A percentile compares a stretch with the other conserved stretches of the same genome.
phyloP scores from a whole-genome alignment of 768 basidiomycete genomes.

The Candolleomyces aberdarensis region DNA sequence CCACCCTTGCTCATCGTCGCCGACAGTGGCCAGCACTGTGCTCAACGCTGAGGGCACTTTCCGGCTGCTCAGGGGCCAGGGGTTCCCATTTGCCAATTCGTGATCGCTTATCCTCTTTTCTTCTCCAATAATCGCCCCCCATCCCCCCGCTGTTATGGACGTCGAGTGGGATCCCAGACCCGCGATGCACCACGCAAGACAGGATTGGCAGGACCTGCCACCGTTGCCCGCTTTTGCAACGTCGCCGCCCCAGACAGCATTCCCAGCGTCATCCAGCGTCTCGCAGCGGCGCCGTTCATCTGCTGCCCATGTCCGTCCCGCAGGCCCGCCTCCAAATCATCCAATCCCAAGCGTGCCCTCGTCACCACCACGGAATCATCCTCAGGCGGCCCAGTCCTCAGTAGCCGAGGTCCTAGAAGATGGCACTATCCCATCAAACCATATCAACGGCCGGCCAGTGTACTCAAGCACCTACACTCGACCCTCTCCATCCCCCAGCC shows the following conservation, averaged over 20 bases:
- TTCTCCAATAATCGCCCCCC: background rate
- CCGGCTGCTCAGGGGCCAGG: background rate
- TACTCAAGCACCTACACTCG: constrained; percentile 37
- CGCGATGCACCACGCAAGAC: constrained; percentile 20
- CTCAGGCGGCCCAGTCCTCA: constrained; percentile 11
- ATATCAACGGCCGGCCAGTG: constrained; percentile 23
- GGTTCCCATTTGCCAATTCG: background rate
- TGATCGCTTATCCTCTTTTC: background rate
- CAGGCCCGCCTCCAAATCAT: constrained; percentile 67
- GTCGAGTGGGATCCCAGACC: constrained; percentile 33
- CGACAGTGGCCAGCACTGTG: background rate
- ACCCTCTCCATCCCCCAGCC: constrained; percentile 42
- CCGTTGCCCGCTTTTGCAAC: constrained; percentile 28
- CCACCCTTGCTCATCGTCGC: background rate
- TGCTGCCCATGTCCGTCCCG: constrained; percentile 59
- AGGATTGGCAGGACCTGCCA: constrained; percentile 34
- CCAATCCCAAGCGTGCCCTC: constrained; percentile 65
- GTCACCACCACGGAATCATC: constrained; percentile 27
- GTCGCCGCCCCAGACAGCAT: constrained; percentile 19
- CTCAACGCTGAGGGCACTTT: background rate
- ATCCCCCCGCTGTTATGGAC: constrained; percentile 29
- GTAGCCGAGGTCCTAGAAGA: constrained; percentile 21
- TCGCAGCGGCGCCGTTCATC: constrained; percentile 68
- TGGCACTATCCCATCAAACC: constrained; percentile 18
- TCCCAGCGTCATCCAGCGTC: constrained; percentile 25